Conservation (phyloP, 257 asterid genomes). For the Solanum virginianum region DNA sequence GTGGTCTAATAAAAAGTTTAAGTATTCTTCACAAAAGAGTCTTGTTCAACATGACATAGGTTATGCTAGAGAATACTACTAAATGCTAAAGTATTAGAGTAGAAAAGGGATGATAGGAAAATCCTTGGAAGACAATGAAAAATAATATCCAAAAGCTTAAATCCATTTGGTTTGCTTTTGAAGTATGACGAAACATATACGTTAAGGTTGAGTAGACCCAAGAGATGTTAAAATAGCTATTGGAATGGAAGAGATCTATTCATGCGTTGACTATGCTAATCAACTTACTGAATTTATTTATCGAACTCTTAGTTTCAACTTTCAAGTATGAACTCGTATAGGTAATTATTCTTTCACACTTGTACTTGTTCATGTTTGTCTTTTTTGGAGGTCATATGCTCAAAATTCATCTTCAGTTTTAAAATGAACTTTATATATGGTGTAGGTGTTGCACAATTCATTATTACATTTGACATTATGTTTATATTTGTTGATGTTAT, state of each 20-base stretch:
- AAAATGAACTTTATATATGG: not conserved
- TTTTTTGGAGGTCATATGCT: not conserved
- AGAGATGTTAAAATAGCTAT: too few species aligned
- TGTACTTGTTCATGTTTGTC: not conserved
- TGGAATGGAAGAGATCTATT: too few species aligned
- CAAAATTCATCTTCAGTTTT: not conserved
- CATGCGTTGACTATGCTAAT: constrained; percentile 19
- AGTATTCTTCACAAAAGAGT: too few species aligned
- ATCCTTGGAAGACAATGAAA: not conserved
- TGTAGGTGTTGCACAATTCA: not conserved
- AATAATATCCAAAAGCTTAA: not conserved
- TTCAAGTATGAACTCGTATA: constrained; percentile 74
- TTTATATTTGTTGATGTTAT: not conserved
- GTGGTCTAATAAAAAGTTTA: too few species aligned
- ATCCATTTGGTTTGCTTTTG: not conserved
- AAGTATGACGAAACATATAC: too few species aligned
- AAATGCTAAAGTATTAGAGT: not conserved
- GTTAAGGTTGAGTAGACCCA: too few species aligned
- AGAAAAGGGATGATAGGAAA: not conserved
- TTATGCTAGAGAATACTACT: not conserved
- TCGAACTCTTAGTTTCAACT: constrained; percentile 69
- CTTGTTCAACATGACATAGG: not conserved
- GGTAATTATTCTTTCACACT: constrained; percentile 18
- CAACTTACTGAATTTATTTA: constrained; percentile 85
- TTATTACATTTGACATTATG: not conserved